Evolutionary conservation across 768 basidiomycete species (phyloP), one percentile per base, ranked within the genome.

Genomic region (Leccinum boreale): DNA sequence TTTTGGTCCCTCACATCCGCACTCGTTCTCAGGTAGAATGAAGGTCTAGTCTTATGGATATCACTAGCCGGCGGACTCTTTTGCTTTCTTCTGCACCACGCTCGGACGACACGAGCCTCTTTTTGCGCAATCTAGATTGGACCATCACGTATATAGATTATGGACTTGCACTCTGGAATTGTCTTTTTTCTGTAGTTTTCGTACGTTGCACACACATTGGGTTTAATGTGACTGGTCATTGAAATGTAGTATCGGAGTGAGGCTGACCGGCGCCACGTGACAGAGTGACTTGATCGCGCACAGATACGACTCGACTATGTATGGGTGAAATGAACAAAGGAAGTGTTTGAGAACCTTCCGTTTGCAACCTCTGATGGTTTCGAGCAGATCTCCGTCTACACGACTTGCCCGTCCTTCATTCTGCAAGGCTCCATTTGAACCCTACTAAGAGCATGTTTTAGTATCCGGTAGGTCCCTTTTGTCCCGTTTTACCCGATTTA

Each of bases 141-240:
- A 67, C 60, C 29, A 47, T 56, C 53, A 63, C 59, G 65, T 71
- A 69, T 55, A 69, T 67, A 71, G 69, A 60, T 60, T 67, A 64
- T 59, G 69, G 69, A 70, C 69, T 57, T 21, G 55, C 46, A 67
- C 60, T 58, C 63, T 59, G 67, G 67, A 70, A 55, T 57, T 60
- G 33, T 55, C 28, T 53, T 53, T 60, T 58, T 21, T 19, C 58
- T 28, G 58, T 54, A 55, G 58, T 24, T 55, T 47, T 62, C 66
- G 62, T 71, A 69, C 53, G 63, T 61, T 49, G 58, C 26, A 17
- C 53, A 47, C 36, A 42, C 50, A 53, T 58, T 55, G 57, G 48
- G 45, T 48, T 33, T 55, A 67, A 65, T 67, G 46, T 68, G 58
- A 63, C 54, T 52, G 61, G 47, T 60, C 47, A 39, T 50, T 36